Percentiles rank a stretch among this genome's conserved stretches.
phyloP scores from a whole-genome alignment of 176 grass and related monocot genomes.

The Cocos nucifera region DNA sequence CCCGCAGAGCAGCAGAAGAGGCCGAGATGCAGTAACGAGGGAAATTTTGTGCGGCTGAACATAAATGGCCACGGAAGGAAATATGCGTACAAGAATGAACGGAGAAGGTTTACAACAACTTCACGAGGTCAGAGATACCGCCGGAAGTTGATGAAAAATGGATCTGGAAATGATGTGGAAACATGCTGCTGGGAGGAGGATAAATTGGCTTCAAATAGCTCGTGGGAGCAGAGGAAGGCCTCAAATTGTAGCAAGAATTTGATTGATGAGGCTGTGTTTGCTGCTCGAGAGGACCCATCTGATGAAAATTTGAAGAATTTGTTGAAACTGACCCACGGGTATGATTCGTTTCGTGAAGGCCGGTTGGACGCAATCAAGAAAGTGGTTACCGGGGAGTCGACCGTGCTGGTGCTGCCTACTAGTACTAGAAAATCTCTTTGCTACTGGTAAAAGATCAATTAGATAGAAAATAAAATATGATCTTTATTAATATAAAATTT shows the following conservation, averaged over 20 bases:
- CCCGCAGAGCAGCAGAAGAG: too few relatives aligned
- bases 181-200: constrained; percentile 24
- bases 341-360: constrained; percentile 59
- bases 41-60: constrained; percentile 87
- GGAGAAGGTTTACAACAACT: constrained; percentile 34
- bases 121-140: constrained; percentile 36
- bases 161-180: neutral
- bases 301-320: constrained; percentile 61
- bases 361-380: constrained; percentile 76
- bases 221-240: constrained; percentile 38
- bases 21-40: constrained; percentile 41
- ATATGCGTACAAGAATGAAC: constrained; percentile 51
- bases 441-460: constrained; percentile 43
- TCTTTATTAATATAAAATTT: too few relatives aligned
- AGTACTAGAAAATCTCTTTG: constrained; percentile 91
- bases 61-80: constrained; percentile 73
- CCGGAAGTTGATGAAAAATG: constrained; percentile 21
- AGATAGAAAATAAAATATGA: neutral
- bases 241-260: neutral
- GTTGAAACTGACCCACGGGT: constrained; percentile 55
- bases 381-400: constrained; percentile 57
- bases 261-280: constrained; percentile 38
- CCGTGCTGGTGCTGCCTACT: constrained; percentile 76
- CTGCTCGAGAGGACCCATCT: constrained; percentile 37
- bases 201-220: constrained; percentile 32